These are phyloP conservation scores for Scedosporium dehoogii DNA, from an alignment of 2,329 filamentous ascomycete species.

Conservation along the genomic window DNA sequence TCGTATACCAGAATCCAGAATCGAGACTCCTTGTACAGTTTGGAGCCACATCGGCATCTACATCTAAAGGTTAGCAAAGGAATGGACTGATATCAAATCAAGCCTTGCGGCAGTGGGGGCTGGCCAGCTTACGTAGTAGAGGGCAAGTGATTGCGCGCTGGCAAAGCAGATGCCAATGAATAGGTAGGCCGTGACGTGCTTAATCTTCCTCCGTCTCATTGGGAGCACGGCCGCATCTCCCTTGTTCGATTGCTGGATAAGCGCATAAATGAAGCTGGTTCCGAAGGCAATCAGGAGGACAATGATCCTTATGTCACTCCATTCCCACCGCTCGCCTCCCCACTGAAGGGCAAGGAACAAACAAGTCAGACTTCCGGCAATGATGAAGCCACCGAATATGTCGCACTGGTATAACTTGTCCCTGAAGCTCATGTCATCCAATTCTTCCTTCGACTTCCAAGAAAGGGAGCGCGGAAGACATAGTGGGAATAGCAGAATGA, in stretches of 20 bases:
- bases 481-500: constrained; percentile 39
- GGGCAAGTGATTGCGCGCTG: constrained; percentile 17
- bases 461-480: constrained; percentile 31
- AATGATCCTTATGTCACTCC: constrained; percentile 20
- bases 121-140: constrained; percentile 21
- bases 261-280: constrained; percentile 19
- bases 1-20: constrained; percentile 19
- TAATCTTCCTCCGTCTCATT: constrained; percentile 26
- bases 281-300: constrained; percentile 24
- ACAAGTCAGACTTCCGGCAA: constrained; percentile 29
- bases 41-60: constrained; percentile 34
- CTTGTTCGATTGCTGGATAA: constrained; percentile 21
- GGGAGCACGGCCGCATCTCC: constrained; percentile 29
- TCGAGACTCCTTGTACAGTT: constrained; percentile 28
- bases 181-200: constrained; percentile 23
- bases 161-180: constrained; percentile 26
- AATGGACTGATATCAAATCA: neutral
- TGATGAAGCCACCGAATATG: constrained; percentile 17
- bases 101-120: neutral
- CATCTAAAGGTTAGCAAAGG: neutral
- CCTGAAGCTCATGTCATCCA: neutral
- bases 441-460: neutral
- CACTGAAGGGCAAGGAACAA: constrained; percentile 42
- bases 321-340: constrained; percentile 28
- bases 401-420: neutral